A percentile compares a stretch with the other conserved stretches of the same genome.
Evolutionary conservation across 2,329 filamentous ascomycete species (phyloP).

Genomic region (Penicillium sp.): DNA sequence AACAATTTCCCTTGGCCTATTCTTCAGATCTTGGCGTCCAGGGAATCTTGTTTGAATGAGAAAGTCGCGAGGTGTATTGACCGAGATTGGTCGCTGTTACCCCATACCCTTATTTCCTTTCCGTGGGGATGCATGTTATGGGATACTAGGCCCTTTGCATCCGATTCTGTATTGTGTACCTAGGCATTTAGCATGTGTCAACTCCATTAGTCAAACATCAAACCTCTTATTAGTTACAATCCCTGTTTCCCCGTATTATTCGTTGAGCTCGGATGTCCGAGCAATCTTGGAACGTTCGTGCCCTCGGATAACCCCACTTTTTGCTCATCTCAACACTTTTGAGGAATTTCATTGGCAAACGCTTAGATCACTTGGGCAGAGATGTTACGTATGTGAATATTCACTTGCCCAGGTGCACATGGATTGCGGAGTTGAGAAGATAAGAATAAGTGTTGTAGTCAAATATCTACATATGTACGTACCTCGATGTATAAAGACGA

Average conservation of each 20-base stretch:
- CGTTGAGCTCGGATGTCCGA: background rate
- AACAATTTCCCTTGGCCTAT: background rate
- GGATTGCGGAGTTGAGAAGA: background rate
- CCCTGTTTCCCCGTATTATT: background rate
- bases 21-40: background rate
- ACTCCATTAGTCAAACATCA: slow-evolving; percentile 6
- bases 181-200: slow-evolving; percentile 18
- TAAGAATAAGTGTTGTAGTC: background rate
- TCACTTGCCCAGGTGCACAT: slow-evolving; percentile 11
- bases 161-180: slow-evolving; percentile 23
- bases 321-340: slow-evolving; percentile 11
- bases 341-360: slow-evolving; percentile 19
- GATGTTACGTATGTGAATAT: background rate
- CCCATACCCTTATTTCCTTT: background rate
- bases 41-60: background rate
- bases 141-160: slow-evolving; percentile 1
- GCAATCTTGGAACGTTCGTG: background rate
- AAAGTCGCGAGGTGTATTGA: background rate
- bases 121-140: background rate
- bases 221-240: background rate
- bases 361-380: slow-evolving; percentile 2
- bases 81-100: background rate
- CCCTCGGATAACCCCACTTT: slow-evolving; percentile 24
- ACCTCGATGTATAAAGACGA: background rate
- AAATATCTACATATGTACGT: background rate